Evolutionary conservation across 768 basidiomycete species (phyloP), one percentile per base, ranked within the genome.

Genomic region (Mycena galericulata): DNA sequence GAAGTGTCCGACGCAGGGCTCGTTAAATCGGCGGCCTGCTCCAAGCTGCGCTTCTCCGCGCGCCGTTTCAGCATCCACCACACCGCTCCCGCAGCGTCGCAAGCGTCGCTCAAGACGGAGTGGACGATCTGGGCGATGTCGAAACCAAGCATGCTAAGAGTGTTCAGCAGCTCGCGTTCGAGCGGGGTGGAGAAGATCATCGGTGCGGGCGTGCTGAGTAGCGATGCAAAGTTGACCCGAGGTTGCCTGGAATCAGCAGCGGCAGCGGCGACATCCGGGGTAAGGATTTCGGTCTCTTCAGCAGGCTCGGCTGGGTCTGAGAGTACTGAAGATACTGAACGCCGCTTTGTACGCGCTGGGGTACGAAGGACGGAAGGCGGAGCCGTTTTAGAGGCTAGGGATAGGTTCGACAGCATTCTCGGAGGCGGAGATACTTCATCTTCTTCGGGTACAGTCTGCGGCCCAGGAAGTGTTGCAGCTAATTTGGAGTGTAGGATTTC

Each of bases 11-110:
- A 72, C 36, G 43, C 46, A 26, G 67, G 58, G 54, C 68, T 65
- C 29, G 65, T 43, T n/a, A 55, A 49, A 29, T 41, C 50, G 40
- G 41, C 59, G 46, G 32, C 30, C 32, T 69, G 82, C 27, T 84
- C 84, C 17, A 76, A 24, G 12, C 83, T 84, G 49, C 84, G 87
- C 70, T 79, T 89, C 83, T 88, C 96, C 22, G 89, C 88, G 74
- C 90, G 96, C 77, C 90, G 88, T 78, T 90, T 92, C 54, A 98
- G 82, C 87, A 97, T 94, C 98, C 98, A 99, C 97, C 97, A 99
- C 10, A 95, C 80, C 1, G 97, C 95, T 11, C 95, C 92, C 15
- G 93, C 87, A 0, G 93, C 88, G 79, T 99, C 97, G 74, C 97
- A 99, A 0, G 97, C 97, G 79, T 98, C 90, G 30, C 87, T 91